Base-by-base conservation (phyloP, 257 asterid species). In the Parsonsia alboflavescens region DNA sequence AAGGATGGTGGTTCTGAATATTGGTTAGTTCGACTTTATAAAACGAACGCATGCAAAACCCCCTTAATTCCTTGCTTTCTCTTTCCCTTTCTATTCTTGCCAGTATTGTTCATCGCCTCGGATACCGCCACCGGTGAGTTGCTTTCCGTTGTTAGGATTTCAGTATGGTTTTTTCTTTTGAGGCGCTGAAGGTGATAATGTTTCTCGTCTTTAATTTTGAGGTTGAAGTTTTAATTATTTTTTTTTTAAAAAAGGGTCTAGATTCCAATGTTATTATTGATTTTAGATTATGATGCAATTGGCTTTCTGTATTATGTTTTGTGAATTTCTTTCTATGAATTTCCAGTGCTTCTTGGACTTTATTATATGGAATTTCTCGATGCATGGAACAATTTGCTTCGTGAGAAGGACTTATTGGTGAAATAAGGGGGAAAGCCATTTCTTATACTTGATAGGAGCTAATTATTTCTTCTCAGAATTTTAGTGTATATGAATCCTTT, bases 91-190 rank as follows among this genome's bases (percentile, higher is more conserved):
- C 46, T 57, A 4, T 42, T 62, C 44, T n/a, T 54, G 52, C n/a
- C 71, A 19, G 17, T 19, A 36, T 15, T 28, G n/a, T 65, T 66
- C 36, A 54, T 50, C 56, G 62, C 77, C n/a, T 81, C 72, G 2
- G 54, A n/a, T n/a, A n/a, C n/a, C n/a, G 58, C 68, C 49, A 70
- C 33, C 45, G 80, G 85, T 81, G 19, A 77, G 82, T 0, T 28
- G 16, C 59, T 36, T 56, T 74, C 16, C 12, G 3, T 15, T 6
- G 0, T 21, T 22, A n/a, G 13, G 15, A 2, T 62, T 80, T 41
- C 44, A 0, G 50, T 64, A 7, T 21, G 39, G 39, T 33, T 33
- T 10, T 26, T 45, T 7, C 48, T 2, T 16, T 54, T 24, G 21
- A 26, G 30, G 24, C 28, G 45, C 17, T 57, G 39, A 0, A 59